Base-by-base conservation (phyloP, 2,329 filamentous ascomycete species). In the Sporothrix schenckii region DNA sequence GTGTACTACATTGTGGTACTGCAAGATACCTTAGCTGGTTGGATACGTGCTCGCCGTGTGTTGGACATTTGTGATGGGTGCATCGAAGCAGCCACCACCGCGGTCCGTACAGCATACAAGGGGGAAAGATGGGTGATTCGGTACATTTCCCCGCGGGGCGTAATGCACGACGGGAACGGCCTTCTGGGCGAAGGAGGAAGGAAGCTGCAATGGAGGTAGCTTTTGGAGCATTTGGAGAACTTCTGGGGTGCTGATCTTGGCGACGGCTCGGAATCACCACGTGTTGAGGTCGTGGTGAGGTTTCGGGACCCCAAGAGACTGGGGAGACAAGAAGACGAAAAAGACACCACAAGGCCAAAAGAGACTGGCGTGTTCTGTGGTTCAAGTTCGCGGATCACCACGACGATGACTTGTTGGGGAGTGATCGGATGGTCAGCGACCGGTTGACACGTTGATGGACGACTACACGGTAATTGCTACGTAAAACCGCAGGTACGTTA, bases 231-330 rank as follows among this genome's bases (percentile, higher is more conserved):
- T 34, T 34, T 50, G 49, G 49, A 50, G 49, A 54, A 27, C 54
- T n/a, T n/a, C 34, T 39, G 27, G 14, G 41, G 56, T 44, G n/a
- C 13, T 61, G 56, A 61, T 44, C 56, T 44, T n/a, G 34, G 14
- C 19, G n/a, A 41, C n/a, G 4, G 5, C 44, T 61, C 44, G 34
- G 34, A 44, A 61, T 61, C 56, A 61, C 56, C 56, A 61, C 56
- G 56, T 61, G 56, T 34, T 1, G n/a, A 24, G 39, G 56, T 61
- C 19, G 56, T 61, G 56, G 34, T 44, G 56, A 21, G 56, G 56
- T 34, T 16, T 16, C 7, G 4, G 10, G 56, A 30, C 34, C 34
- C 56, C 56, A 41, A 61, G 10, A 58, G 7, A n/a, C 6, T 50
- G 19, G 14, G 27, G 6, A 24, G 53, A 24, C 14, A 56, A 39